Evolutionary conservation across 106 monocot genomes (phyloP).

Genomic region (Dactylorhiza incarnata): DNA sequence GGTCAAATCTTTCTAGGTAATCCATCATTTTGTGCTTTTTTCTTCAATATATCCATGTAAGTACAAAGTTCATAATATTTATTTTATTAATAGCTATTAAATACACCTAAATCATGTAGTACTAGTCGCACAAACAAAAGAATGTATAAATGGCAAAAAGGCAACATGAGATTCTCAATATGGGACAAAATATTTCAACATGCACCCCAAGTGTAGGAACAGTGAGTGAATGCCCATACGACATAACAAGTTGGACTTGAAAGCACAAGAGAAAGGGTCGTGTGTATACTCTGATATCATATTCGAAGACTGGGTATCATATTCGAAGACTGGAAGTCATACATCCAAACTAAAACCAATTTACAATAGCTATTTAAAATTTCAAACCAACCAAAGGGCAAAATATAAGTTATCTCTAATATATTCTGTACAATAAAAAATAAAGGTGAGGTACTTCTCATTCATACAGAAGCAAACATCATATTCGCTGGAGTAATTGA

Average conservation of each 20-base stretch:
- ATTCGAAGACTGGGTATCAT: too few relatives aligned
- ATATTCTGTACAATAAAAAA: not conserved
- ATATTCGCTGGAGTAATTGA: not conserved
- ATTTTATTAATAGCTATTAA: not conserved
- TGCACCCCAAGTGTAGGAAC: too few relatives aligned
- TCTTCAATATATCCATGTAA: not conserved
- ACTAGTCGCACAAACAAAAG: too few relatives aligned
- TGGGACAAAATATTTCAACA: too few relatives aligned
- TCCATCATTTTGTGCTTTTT: not conserved
- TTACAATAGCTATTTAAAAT: not conserved
- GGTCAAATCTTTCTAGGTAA: slow-evolving; percentile 2
- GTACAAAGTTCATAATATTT: not conserved
- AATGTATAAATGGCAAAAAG: too few relatives aligned
- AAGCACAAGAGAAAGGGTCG: too few relatives aligned
- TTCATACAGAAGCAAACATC: not conserved
- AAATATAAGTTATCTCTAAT: not conserved
- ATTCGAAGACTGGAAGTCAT: too few relatives aligned
- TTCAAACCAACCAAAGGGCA: not conserved
- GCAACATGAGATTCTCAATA: too few relatives aligned
- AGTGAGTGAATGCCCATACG: too few relatives aligned
- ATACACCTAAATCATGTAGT: not conserved
- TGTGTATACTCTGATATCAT: too few relatives aligned
- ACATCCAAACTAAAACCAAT: too few relatives aligned
- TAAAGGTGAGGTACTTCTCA: not conserved
- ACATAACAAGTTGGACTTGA: too few relatives aligned